phyloP scores from a whole-genome alignment of 495 filamentous ascomycete species.

The Hypomontagnella submonticulosa region DNA sequence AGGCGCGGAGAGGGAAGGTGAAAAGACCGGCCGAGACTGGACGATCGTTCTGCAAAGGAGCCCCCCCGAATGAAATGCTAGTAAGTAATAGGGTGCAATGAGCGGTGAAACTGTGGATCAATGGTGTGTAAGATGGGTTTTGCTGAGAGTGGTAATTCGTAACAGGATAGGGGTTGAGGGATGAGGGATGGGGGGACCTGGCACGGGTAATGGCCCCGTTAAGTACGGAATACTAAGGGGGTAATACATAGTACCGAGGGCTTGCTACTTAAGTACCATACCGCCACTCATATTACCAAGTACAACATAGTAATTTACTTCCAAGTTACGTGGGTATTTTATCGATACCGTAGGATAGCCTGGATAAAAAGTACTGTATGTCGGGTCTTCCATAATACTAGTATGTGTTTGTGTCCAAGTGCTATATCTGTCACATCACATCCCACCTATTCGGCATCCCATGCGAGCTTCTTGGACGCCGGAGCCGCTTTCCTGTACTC shows the following conservation, averaged over 20 bases:
- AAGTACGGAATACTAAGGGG: constrained; percentile 3
- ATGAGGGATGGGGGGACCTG: neutral
- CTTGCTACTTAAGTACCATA: too few relatives aligned
- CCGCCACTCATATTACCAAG: too few relatives aligned
- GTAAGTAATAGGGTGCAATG: constrained; percentile 32
- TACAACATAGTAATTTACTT: too few relatives aligned
- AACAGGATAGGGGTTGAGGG: constrained; percentile 5
- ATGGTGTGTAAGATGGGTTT: constrained; percentile 26
- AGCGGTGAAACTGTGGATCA: constrained; percentile 47
- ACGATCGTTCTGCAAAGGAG: constrained; percentile 38
- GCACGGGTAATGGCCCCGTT: constrained; percentile 9
- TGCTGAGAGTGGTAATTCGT: constrained; percentile 40
- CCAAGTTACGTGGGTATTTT: too few relatives aligned
- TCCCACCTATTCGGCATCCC: constrained; percentile 28
- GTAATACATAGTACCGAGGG: too few relatives aligned
- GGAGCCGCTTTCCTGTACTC: constrained; percentile 40
- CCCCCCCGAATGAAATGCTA: constrained; percentile 35
- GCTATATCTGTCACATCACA: constrained; percentile 30
- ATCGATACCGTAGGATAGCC: neutral
- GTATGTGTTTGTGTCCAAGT: constrained; percentile 1
- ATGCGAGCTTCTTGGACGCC: constrained; percentile 34
- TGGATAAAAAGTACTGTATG: too few relatives aligned
- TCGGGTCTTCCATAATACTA: neutral
- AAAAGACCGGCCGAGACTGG: constrained; percentile 45
- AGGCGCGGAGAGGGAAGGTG: constrained; percentile 34